phyloP scores from a whole-genome alignment of 2,329 filamentous ascomycete genomes.

The Elsinoe ampelina region DNA sequence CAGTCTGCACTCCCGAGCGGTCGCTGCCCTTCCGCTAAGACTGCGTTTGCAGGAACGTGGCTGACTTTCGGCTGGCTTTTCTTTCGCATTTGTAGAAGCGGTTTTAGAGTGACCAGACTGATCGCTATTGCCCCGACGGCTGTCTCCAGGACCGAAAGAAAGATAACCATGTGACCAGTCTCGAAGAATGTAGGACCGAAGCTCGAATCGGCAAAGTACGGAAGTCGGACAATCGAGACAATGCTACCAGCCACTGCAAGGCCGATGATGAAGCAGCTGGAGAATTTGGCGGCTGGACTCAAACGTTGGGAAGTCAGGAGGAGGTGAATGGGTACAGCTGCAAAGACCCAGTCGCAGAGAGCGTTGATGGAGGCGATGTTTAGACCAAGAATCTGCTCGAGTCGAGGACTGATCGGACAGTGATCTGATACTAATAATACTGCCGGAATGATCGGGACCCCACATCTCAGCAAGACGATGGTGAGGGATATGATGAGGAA shows the following conservation, averaged over 20 bases:
- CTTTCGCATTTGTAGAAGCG: not conserved
- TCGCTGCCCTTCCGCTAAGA: not conserved
- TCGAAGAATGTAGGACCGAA: not conserved
- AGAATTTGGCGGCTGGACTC: not conserved
- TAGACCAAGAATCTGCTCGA: not conserved
- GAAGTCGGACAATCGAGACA: slow-evolving; percentile 1
- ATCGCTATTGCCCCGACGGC: slow-evolving; percentile 2
- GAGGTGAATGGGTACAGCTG: not conserved
- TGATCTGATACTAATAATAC: not conserved
- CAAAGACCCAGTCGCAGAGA: slow-evolving; percentile 8
- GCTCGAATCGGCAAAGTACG: not conserved
- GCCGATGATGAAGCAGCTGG: slow-evolving; percentile 5
- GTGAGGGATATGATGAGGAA: not conserved
- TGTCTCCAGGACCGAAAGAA: slow-evolving; percentile 9
- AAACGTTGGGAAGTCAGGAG: not conserved
- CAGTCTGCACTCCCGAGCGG: not conserved
- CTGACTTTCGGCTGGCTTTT: not conserved
- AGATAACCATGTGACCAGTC: not conserved
- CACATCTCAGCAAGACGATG: slow-evolving; percentile 8
- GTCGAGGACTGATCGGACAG: not conserved
- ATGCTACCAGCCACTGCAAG: not conserved
- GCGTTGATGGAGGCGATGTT: slow-evolving; percentile 5
- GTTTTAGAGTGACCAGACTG: not conserved
- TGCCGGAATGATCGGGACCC: not conserved
- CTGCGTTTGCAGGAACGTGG: not conserved